These are phyloP conservation scores for Tuber calosporum DNA, from an alignment of 495 filamentous ascomycete species.

Conservation along the genomic window DNA sequence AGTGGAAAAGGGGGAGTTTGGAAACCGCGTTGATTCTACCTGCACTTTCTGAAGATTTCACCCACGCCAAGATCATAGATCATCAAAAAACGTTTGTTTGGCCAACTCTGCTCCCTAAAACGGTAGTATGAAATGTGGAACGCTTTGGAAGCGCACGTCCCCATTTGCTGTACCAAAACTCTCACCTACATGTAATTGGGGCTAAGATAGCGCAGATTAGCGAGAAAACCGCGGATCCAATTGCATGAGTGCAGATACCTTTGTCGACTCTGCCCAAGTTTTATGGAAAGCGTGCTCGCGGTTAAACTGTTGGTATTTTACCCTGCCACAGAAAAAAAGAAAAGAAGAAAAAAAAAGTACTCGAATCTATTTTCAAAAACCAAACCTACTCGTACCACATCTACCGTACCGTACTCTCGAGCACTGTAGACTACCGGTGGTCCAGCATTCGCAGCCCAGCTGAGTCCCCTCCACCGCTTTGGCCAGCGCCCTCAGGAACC, in stretches of 20 bases:
- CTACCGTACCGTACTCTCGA: no score
- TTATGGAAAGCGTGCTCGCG: neutral
- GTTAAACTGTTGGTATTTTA: neutral
- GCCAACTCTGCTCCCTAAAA: neutral
- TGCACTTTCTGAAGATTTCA: no score
- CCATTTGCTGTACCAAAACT: neutral
- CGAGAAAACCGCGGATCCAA: neutral
- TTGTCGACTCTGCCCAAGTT: neutral
- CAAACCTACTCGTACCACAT: neutral
- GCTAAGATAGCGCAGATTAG: neutral
- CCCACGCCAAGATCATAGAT: neutral
- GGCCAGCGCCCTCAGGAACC: neutral
- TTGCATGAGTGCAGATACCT: neutral
- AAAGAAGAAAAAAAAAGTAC: slow-evolving; percentile 45
- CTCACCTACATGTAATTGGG: neutral
- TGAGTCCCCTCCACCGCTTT: slow-evolving; percentile 29
- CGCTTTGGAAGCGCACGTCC: neutral
- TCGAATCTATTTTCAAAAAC: slow-evolving; percentile 33
- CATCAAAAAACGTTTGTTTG: no score
- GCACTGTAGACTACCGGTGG: no score
- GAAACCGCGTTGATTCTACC: neutral
- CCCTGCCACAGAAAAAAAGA: slow-evolving; percentile 24
- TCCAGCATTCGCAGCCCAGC: neutral
- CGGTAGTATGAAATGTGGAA: neutral
- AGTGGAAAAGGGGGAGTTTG: neutral